Percentiles rank a stretch among this genome's conserved stretches.
Evolutionary conservation across 1,139 yeast species (phyloP).

Genomic region (Pichiaceae sp.): DNA sequence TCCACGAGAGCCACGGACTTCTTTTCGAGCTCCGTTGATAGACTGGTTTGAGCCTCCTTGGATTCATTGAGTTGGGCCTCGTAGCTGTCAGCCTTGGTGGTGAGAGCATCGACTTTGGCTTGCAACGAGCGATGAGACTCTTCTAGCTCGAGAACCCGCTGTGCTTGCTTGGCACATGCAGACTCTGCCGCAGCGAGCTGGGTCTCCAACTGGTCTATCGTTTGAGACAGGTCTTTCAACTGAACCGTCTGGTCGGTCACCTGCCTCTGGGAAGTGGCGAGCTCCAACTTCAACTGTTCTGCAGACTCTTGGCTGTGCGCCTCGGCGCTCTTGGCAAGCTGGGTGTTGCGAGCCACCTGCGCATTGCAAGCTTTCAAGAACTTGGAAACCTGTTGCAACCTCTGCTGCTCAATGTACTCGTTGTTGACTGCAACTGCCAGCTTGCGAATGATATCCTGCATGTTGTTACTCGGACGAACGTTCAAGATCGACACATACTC

Average conservation of each 20-base stretch:
- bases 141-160: neutral
- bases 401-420: slow-evolving; percentile 25
- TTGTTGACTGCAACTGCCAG: slow-evolving; percentile 23
- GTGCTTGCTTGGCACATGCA: neutral
- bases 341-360: neutral
- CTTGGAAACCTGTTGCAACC: slow-evolving; percentile 19
- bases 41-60: neutral
- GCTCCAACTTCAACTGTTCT: neutral
- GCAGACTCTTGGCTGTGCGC: neutral
- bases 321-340: neutral
- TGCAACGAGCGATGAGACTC: neutral
- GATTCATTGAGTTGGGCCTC: neutral
- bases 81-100: neutral
- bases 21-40: neutral
- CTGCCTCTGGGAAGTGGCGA: neutral
- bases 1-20: neutral
- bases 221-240: neutral
- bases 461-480: slow-evolving; percentile 17
- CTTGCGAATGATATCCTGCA: slow-evolving; percentile 23
- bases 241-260: neutral
- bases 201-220: neutral
- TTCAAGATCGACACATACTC: slow-evolving; percentile 13
- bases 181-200: neutral
- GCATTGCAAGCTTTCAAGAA: slow-evolving; percentile 26
- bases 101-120: neutral